phyloP scores from a whole-genome alignment of 768 basidiomycete genomes.

The Nevesoporus exiguus region DNA sequence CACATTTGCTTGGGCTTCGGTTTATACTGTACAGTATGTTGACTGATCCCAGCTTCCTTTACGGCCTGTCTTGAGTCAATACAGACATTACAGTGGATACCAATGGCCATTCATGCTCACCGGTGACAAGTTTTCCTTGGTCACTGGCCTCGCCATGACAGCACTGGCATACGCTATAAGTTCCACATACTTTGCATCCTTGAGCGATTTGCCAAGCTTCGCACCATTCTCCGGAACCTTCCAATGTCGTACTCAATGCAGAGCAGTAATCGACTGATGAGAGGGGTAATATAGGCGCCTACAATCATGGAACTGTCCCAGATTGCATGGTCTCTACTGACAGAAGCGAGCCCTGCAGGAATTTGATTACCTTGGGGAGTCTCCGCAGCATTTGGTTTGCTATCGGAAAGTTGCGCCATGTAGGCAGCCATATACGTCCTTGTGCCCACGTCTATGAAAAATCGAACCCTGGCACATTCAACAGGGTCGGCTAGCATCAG shows the following conservation, averaged over 20 bases:
- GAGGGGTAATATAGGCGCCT: conserved; percentile 56
- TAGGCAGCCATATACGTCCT: conserved; percentile 41
- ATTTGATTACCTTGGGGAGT: conserved; percentile 41
- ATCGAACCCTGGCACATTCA: conserved; percentile 51
- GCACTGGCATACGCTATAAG: conserved; percentile 46
- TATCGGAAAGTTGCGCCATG: conserved; percentile 33
- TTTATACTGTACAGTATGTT: background rate
- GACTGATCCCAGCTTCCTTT: background rate
- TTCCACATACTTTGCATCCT: conserved; percentile 42
- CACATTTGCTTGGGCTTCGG: background rate
- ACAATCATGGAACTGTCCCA: conserved; percentile 52
- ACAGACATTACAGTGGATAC: background rate
- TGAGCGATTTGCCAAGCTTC: conserved; percentile 40
- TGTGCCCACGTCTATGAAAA: conserved; percentile 54
- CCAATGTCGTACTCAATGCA: conserved; percentile 47
- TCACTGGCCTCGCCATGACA: conserved; percentile 48
- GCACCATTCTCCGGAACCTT: conserved; percentile 45
- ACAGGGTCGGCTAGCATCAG: conserved; percentile 49
- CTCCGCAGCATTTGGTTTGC: conserved; percentile 35
- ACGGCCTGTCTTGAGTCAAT: background rate
- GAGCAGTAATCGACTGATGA: conserved; percentile 48
- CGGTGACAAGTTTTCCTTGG: conserved; percentile 47
- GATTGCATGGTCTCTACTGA: conserved; percentile 34
- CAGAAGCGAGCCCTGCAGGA: conserved; percentile 48
- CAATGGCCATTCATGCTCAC: conserved; percentile 30